These are phyloP conservation scores for Cercophora newfieldiana DNA, from an alignment of 495 filamentous ascomycete species.

Conservation along the genomic window DNA sequence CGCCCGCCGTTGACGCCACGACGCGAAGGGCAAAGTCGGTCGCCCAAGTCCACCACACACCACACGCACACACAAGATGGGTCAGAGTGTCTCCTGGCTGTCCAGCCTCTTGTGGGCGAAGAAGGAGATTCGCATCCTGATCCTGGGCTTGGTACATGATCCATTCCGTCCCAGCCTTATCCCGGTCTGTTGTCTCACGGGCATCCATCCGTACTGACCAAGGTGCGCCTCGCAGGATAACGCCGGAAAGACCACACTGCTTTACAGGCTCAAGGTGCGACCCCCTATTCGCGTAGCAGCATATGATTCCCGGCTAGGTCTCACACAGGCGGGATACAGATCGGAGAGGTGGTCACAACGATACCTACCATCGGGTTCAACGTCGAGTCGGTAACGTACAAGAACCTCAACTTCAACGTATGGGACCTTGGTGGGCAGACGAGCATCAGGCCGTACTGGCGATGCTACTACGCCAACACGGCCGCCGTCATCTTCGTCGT, in stretches of 20 bases:
- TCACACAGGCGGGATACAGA: slow-evolving; percentile 52
- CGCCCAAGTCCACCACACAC: not conserved
- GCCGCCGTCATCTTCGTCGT: slow-evolving; percentile 99
- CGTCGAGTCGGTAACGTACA: slow-evolving; percentile 95
- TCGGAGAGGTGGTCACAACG: slow-evolving; percentile 97
- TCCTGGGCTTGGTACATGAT: slow-evolving; percentile 80
- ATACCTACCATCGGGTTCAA: slow-evolving; percentile 99
- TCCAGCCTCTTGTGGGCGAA: slow-evolving; percentile 78
- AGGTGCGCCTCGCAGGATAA: slow-evolving; percentile 70
- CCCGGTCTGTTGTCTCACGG: not conserved
- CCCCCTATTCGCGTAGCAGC: not conserved
- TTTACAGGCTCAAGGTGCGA: slow-evolving; percentile 91
- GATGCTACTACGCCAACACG: slow-evolving; percentile 99
- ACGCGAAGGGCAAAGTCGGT: not conserved
- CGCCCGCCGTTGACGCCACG: not conserved
- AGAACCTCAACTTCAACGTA: slow-evolving; percentile 97
- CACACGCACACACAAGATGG: slow-evolving; percentile 60
- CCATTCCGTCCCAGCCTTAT: not conserved
- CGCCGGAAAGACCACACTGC: slow-evolving; percentile 93
- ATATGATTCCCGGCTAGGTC: not conserved
- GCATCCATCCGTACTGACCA: slow-evolving; percentile 20
- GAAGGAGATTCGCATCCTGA: slow-evolving; percentile 96
- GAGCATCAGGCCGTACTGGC: slow-evolving; percentile 95
- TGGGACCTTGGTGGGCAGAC: slow-evolving; percentile 99
- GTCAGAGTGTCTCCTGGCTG: slow-evolving; percentile 75